A percentile compares a stretch with the other conserved stretches of the same genome.
These are phyloP conservation scores for Periconia digitata DNA, from an alignment of 2,329 filamentous ascomycete species.

Conservation along the genomic window DNA sequence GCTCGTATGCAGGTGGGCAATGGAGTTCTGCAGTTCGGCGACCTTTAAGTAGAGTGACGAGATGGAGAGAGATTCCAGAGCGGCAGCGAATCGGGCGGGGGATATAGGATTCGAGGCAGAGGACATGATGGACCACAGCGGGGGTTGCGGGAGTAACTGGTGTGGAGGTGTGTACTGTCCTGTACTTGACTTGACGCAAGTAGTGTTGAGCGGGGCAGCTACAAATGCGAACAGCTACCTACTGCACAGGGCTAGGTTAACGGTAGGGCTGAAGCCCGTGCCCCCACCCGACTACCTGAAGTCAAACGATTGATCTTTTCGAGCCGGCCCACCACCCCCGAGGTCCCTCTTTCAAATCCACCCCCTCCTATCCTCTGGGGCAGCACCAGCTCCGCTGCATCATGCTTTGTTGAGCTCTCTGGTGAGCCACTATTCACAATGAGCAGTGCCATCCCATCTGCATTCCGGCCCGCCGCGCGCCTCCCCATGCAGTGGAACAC, in stretches of 20 bases:
- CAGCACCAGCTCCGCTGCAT: background rate
- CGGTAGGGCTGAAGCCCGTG: no score
- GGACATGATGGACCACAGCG: constrained; percentile 55
- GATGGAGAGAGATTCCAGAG: constrained; percentile 67
- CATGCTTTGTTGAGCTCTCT: background rate
- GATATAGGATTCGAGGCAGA: constrained; percentile 63
- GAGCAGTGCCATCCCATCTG: constrained; percentile 33
- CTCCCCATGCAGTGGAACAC: constrained; percentile 18
- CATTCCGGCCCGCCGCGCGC: constrained; percentile 31
- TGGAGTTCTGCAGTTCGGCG: constrained; percentile 73
- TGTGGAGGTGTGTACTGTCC: background rate
- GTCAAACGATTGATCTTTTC: no score
- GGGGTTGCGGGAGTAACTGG: constrained; percentile 1
- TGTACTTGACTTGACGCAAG: no score
- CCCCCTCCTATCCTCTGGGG: no score
- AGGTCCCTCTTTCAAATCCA: no score
- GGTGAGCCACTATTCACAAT: constrained; percentile 14
- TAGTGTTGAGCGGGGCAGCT: no score
- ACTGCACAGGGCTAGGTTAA: no score
- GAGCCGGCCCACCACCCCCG: no score
- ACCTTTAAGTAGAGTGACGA: constrained; percentile 72
- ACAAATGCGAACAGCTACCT: no score
- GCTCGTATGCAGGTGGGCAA: constrained; percentile 72
- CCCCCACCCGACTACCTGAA: no score
- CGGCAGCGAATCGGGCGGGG: constrained; percentile 64